phyloP scores from a whole-genome alignment of 176 grass and related monocot species.

The Bonia amplexicaulis region DNA sequence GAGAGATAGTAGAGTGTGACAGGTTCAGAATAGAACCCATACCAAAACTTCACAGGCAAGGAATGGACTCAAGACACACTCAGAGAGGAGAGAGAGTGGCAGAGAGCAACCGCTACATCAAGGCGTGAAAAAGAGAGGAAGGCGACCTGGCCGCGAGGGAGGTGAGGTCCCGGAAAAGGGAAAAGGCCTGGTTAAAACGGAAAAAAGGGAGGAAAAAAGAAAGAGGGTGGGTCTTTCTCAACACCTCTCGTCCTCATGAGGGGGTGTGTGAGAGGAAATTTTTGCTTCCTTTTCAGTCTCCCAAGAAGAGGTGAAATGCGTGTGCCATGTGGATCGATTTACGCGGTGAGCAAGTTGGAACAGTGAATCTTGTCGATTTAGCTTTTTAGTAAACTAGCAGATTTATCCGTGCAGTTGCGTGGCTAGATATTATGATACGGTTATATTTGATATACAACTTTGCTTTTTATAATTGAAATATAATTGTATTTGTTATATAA shows the following conservation, averaged over 20 bases:
- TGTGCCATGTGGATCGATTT: not conserved
- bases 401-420: rapidly evolving
- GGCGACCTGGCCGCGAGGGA: not conserved
- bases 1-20: too few relatives aligned
- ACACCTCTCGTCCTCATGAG: not conserved
- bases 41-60: slow-evolving; percentile 40
- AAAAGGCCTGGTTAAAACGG: not conserved
- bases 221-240: slow-evolving; percentile 12
- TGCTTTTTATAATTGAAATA: too few relatives aligned
- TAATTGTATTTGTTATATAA: too few relatives aligned
- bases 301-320: not conserved
- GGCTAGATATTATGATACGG: too few relatives aligned
- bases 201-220: not conserved
- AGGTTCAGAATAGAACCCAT: not conserved
- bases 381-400: not conserved
- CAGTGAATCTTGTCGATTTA: not conserved
- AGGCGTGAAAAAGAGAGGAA: slow-evolving; percentile 27
- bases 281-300: not conserved
- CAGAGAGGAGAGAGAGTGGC: too few relatives aligned
- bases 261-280: not conserved
- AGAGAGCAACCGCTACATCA: not conserved
- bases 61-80: not conserved
- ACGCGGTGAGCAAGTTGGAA: not conserved
- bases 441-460: too few relatives aligned
- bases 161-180: not conserved